Conservation (phyloP, 1,139 yeast species). For the Zygosaccharomyces sapae region DNA sequence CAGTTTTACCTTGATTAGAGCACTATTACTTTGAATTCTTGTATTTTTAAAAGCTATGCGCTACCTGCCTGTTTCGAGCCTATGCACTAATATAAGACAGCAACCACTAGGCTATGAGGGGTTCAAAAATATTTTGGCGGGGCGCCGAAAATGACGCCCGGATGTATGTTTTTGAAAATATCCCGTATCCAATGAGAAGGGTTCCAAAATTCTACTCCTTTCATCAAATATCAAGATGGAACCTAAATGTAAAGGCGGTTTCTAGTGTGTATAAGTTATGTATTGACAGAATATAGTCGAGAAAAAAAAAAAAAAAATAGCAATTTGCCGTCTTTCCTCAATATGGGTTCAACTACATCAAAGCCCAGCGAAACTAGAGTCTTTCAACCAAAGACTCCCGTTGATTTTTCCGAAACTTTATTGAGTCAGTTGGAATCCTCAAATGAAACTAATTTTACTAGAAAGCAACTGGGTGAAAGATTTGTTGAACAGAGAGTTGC, state of each 20-base stretch:
- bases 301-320: background rate
- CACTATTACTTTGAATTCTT: too few species aligned
- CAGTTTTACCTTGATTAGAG: too few species aligned
- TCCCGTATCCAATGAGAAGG: background rate
- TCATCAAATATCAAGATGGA: background rate
- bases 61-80: too few species aligned
- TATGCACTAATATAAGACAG: too few species aligned
- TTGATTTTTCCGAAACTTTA: constrained; percentile 67
- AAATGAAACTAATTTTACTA: constrained; percentile 75
- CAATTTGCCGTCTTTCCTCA: background rate
- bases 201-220: background rate
- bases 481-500: constrained; percentile 74
- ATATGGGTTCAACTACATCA: constrained; percentile 56
- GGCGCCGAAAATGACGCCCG: too few species aligned
- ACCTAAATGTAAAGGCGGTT: background rate
- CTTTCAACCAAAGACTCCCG: constrained; percentile 67
- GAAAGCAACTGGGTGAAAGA: constrained; percentile 74
- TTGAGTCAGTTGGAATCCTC: constrained; percentile 68
- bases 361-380: constrained; percentile 59
- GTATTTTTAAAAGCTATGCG: too few species aligned
- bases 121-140: too few species aligned
- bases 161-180: too few species aligned
- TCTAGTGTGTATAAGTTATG: background rate
- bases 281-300: background rate
- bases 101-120: too few species aligned